These are phyloP conservation scores for Gossypium australe DNA, from an alignment of 345 rosid species.

Conservation along the genomic window DNA sequence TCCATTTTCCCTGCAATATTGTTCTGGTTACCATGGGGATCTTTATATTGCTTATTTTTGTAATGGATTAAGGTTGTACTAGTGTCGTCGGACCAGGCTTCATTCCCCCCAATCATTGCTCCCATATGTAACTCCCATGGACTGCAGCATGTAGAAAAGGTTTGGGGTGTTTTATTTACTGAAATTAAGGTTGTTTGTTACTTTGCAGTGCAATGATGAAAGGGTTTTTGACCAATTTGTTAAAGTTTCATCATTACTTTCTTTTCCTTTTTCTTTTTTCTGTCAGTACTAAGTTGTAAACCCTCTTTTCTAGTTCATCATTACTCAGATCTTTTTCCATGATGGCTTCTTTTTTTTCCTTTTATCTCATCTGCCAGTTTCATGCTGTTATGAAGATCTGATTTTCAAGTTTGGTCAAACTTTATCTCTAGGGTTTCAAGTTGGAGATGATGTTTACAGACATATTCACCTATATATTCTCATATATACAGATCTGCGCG, in stretches of 20 bases:
- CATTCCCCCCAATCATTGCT: constrained; percentile 86
- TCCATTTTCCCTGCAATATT: constrained; percentile 2
- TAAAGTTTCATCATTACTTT: constrained; percentile 52
- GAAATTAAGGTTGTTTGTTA: neutral
- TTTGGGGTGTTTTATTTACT: constrained; percentile 19
- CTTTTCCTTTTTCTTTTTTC: constrained; percentile 19
- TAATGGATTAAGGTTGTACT: constrained; percentile 10
- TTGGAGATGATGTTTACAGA: neutral
- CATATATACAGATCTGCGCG: neutral
- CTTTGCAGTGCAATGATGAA: constrained; percentile 56
- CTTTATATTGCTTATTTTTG: neutral
- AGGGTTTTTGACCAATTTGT: constrained; percentile 33
- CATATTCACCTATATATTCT: neutral
- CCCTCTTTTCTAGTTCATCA: constrained; percentile 26
- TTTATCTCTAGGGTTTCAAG: constrained; percentile 27
- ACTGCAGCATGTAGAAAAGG: constrained; percentile 26
- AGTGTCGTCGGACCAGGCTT: constrained; percentile 98
- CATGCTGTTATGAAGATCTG: constrained; percentile 34
- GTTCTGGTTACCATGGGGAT: too few relatives aligned
- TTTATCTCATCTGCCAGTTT: constrained; percentile 45
- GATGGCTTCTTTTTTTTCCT: constrained; percentile 23
- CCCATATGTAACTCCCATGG: neutral
- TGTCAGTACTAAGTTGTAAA: constrained; percentile 18
- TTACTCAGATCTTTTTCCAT: constrained; percentile 25
- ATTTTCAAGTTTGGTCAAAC: constrained; percentile 19